Evolutionary conservation across 192 early-diverging fungal genomes (phyloP), one percentile per base, ranked within the genome.

Genomic region (Umbelopsis sp.): DNA sequence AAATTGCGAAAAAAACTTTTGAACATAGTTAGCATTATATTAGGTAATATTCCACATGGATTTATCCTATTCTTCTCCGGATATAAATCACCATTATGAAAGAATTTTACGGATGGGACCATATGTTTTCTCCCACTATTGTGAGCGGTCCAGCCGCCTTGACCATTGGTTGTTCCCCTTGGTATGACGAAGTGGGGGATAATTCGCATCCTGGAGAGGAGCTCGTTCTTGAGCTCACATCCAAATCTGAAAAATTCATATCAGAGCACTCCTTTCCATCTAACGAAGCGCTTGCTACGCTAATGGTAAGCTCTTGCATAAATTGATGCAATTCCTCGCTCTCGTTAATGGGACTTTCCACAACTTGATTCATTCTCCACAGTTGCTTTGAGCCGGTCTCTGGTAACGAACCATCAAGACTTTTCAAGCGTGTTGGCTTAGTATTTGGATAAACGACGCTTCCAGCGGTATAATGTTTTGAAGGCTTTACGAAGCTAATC

Each of bases 91-190:
- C 55, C 27, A 41, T 9, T 9, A 41, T 41, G 5, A 41, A 41
- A 9, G 2, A 41, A 16, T 61, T 61, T 61, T 61, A 61, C 33
- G 55, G 55, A 35, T 61, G 55, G 4, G 15, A 25, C 55, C 55
- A 61, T 61, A 61, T 61, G n/a, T 61, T 61, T 11, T 61, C 55
- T 61, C 27, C 25, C 6, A 35, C 55, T 35, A 61, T 30, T 12
- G 55, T 61, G 7, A 61, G 55, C 55, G 55, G 55, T 35, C 55
- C 55, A 61, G 55, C 55, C 55, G 55, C 55, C 55, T 35, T 61
- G 12, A 61, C 16, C 35, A 22, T 25, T n/a, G 13, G 33, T 61
- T 16, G 27, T 8, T 61, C 55, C 27, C 30, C 15, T 7, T 33
- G 27, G 33, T 12, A 18, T 61, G 25, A 16, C 13, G 55, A 25